Base-by-base conservation (phyloP, 1,284 basidiomycete species). In the Sporisorium graminicola region DNA sequence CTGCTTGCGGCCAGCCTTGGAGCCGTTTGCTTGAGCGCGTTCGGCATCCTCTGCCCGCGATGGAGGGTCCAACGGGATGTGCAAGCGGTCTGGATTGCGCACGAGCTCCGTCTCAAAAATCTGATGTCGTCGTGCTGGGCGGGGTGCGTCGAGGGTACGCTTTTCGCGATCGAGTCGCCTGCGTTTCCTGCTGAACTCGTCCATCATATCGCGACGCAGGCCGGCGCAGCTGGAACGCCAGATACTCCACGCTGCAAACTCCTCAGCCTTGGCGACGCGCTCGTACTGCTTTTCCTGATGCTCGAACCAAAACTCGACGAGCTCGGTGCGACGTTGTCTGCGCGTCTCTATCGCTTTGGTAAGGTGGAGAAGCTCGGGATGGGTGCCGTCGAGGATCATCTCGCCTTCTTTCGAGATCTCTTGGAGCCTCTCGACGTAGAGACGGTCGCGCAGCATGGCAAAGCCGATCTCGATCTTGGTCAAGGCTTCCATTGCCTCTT, bases 281-380 rank as follows among this genome's bases (percentile, higher is more conserved):
- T 92, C 91, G 54, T 91, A 90, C 65, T 93, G 88, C 62, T 89
- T 89, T 8, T 90, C 89, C 9, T 94, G 88, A 74, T 94, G 92
- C 26, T 88, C 88, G 46, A 86, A 78, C 77, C 81, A 84, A 46
- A 75, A 60, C 26, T 82, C 77, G 13, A 86, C 85, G 20, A 86
- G 78, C 35, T 82, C 77, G n/a, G 86, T 82, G 44, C 83, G 84
- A 35, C 81, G 78, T 33, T 83, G 79, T 29, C 83, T 62, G 5
- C 86, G 81, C 35, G 81, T 77, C 60, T 87, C 86, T 64, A 87
- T 86, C 13, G 86, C 74, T 22, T 83, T 81, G 56, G 92, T 92
- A 5, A 95, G 87, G 82, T 94, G 91, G 18, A 92, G 87, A 65
- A 94, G 87, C 82, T 95, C 94, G 0, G 94, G 94, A 80, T 95